Conservation (phyloP, 2,329 filamentous ascomycete genomes). For the Alternaria brassicae region DNA sequence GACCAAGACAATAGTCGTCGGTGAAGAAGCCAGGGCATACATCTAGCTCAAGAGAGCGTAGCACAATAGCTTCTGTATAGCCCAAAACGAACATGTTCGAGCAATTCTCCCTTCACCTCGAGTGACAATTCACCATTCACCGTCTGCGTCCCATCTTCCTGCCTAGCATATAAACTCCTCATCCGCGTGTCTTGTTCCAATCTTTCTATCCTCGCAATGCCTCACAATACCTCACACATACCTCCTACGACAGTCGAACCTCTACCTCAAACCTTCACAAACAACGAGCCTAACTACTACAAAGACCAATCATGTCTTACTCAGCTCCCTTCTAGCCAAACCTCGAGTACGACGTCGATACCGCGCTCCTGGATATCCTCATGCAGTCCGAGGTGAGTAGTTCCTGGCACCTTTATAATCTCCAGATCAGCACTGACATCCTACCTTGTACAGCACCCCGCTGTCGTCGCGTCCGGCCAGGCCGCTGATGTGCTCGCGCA, state of each 20-base stretch:
- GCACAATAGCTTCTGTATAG: slow-evolving; percentile 1
- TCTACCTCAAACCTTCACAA: background rate
- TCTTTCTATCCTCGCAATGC: background rate
- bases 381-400: background rate
- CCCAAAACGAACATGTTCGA: background rate
- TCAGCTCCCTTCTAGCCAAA: background rate
- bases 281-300: background rate
- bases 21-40: background rate
- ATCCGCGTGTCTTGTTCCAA: background rate
- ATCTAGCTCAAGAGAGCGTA: background rate
- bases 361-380: background rate
- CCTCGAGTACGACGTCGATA: background rate
- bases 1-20: background rate
- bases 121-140: background rate
- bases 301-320: background rate
- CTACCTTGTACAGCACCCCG: background rate
- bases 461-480: background rate
- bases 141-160: background rate
- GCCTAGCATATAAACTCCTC: background rate
- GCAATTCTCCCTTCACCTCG: background rate
- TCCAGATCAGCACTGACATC: background rate
- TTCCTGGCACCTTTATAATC: background rate
- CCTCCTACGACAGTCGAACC: background rate
- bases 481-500: background rate
- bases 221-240: too few relatives aligned